Evolutionary conservation across 2,329 filamentous ascomycete species (phyloP), one percentile per base, ranked within the genome.

Genomic region (Xylariaceae sp.): DNA sequence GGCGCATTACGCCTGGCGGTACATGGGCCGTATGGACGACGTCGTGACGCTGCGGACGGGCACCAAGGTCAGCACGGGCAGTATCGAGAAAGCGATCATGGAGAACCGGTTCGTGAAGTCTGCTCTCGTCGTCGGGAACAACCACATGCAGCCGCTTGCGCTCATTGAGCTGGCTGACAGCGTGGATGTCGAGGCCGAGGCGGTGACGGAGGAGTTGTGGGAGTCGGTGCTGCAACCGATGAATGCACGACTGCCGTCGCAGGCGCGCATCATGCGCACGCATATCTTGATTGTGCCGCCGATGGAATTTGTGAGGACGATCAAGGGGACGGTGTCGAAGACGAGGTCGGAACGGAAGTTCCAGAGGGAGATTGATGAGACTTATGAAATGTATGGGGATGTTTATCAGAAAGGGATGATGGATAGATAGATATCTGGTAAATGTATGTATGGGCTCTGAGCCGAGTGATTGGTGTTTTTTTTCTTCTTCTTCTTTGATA

Each of bases 1-100:
- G 55, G 56, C 60, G 2, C 39, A 48, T 2, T 61, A 54, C 35
- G 61, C 49, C 6, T 64, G 60, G 60, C 58, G 56, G 29, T 64
- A 62, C 19, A 53, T 53, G 0, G 62, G 62, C 30, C 56, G 62
- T 8, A 63, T 62, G 11, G 67, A 69, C 37, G 65, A 65, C 34
- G 55, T 69, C 3, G 59, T 64, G 11, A 60, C 56, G 11, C 60
- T 64, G 32, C 54, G 57, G 2, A 55, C 59, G 1, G 62, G 60
- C 45, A 56, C 63, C 32, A 65, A 59, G 32, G 50, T 62, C n/a
- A 51, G 54, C 39, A 61, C 61, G 3, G 58, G 47, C 3, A 39
- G 55, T 12, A 55, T 64, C 8, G 62, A 64, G 53, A 31, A 47
- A 26, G 55, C 54, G 4, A 48, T 64, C 12, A 40, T 26, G 27